These are phyloP conservation scores for Penicilliopsis zonata DNA, from an alignment of 495 filamentous ascomycete genomes.

Conservation along the genomic window DNA sequence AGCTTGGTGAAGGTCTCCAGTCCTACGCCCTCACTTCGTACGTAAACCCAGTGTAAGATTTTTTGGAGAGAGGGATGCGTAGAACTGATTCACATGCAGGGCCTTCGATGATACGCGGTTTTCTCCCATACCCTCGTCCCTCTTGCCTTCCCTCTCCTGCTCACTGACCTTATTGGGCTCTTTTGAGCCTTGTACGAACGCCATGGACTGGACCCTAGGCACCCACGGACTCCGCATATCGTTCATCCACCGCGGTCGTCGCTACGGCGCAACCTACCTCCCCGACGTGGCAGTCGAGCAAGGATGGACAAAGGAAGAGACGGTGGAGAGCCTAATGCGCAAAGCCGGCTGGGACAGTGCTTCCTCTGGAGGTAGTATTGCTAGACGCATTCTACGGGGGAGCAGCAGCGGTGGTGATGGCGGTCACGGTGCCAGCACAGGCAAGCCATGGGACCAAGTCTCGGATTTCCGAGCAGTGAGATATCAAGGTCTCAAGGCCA, in stretches of 20 bases:
- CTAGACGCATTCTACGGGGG: conserved; percentile 27
- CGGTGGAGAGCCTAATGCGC: conserved; percentile 77
- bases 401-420: conserved; percentile 5
- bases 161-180: conserved; percentile 64
- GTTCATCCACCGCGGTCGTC: conserved; percentile 52
- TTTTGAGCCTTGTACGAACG: conserved; percentile 57
- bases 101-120: conserved; percentile 86
- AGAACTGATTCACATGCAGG: conserved; percentile 20
- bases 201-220: conserved; percentile 80
- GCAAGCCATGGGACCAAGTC: conserved; percentile 56
- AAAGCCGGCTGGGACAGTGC: conserved; percentile 72
- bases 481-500: conserved; percentile 71
- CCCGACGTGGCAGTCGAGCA: conserved; percentile 89
- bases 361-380: conserved; percentile 37
- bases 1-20: conserved; percentile 57
- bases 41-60: too few species aligned
- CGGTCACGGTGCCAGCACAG: conserved; percentile 4
- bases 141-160: conserved; percentile 58
- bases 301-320: conserved; percentile 92
- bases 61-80: conserved; percentile 1
- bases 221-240: conserved; percentile 72
- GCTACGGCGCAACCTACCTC: conserved; percentile 68
- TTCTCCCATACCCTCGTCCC: conserved; percentile 51
- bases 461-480: conserved; percentile 57
- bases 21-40: conserved; percentile 80